These are phyloP conservation scores for Trametes sp. DNA, from an alignment of 1,284 basidiomycete species.

Conservation along the genomic window DNA sequence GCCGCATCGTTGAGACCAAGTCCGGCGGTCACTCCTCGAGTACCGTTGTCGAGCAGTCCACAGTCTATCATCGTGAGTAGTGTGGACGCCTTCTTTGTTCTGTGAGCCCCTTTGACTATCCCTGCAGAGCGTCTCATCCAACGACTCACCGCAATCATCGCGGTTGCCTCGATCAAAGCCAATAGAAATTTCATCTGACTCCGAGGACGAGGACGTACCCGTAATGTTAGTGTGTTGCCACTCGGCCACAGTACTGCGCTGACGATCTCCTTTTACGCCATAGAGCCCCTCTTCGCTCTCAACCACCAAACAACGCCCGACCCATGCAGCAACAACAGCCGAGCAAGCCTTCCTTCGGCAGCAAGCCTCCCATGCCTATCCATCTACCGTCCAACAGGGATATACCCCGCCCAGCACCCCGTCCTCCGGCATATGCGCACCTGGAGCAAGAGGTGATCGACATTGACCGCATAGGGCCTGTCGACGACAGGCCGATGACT, in stretches of 20 bases:
- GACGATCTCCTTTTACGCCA: not conserved
- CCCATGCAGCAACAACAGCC: slow-evolving; percentile 1
- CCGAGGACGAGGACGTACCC: slow-evolving; percentile 34
- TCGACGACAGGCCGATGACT: slow-evolving; percentile 49
- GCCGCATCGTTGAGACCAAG: not conserved
- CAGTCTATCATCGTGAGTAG: slow-evolving; percentile 25
- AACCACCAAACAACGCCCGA: slow-evolving; percentile 20
- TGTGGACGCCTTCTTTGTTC: too few relatives aligned
- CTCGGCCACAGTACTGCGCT: not conserved
- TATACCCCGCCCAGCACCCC: slow-evolving; percentile 14
- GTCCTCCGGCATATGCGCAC: slow-evolving; percentile 3
- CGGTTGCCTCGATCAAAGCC: slow-evolving; percentile 7
- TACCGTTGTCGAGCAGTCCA: not conserved
- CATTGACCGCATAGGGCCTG: slow-evolving; percentile 16
- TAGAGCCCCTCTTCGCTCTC: slow-evolving; percentile 25
- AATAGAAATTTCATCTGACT: slow-evolving; percentile 37
- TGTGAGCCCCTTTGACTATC: not conserved
- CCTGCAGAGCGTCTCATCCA: slow-evolving; percentile 22
- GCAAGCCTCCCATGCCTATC: slow-evolving; percentile 22
- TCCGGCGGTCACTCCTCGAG: not conserved
- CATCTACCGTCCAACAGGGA: slow-evolving; percentile 12
- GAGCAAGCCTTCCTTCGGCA: slow-evolving; percentile 17
- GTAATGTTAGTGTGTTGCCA: slow-evolving; percentile 14
- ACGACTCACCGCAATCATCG: slow-evolving; percentile 8
- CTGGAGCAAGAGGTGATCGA: slow-evolving; percentile 14